phyloP scores from a whole-genome alignment of 495 filamentous ascomycete genomes.

The Wilcoxina mikolae region DNA sequence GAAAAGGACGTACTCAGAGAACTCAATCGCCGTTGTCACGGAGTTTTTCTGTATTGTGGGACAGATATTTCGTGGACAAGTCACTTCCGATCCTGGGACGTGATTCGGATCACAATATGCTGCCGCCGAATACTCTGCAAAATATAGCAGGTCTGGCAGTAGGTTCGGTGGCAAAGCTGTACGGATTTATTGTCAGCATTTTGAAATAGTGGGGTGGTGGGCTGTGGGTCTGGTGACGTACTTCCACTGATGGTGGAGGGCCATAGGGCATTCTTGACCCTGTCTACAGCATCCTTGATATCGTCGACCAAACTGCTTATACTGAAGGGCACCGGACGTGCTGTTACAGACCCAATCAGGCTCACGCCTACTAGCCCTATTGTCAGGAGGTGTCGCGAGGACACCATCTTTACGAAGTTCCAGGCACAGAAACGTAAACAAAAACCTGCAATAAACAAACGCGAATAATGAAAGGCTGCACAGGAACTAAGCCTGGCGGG shows the following conservation, averaged over 20 bases:
- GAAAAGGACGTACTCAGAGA: constrained; percentile 41
- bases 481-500: no score
- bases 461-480: no score
- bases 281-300: not conserved
- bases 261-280: not conserved
- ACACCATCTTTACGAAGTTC: not conserved
- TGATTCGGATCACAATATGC: constrained; percentile 50
- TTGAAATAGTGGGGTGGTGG: not conserved
- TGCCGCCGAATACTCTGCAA: constrained; percentile 54
- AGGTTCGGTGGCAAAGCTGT: constrained; percentile 9
- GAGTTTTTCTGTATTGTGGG: constrained; percentile 42
- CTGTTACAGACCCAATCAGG: not conserved
- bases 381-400: not conserved
- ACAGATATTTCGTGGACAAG: constrained; percentile 47
- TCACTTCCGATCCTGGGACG: constrained; percentile 31
- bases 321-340: not conserved
- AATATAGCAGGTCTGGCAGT: constrained; percentile 39
- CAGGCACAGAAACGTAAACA: not conserved
- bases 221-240: not conserved
- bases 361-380: not conserved
- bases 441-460: not conserved
- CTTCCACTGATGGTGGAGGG: not conserved
- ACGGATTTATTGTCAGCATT: not conserved
- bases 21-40: constrained; percentile 43
- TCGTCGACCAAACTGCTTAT: not conserved